phyloP scores from a whole-genome alignment of 257 asterid genomes.

The Penstemon davidsonii region DNA sequence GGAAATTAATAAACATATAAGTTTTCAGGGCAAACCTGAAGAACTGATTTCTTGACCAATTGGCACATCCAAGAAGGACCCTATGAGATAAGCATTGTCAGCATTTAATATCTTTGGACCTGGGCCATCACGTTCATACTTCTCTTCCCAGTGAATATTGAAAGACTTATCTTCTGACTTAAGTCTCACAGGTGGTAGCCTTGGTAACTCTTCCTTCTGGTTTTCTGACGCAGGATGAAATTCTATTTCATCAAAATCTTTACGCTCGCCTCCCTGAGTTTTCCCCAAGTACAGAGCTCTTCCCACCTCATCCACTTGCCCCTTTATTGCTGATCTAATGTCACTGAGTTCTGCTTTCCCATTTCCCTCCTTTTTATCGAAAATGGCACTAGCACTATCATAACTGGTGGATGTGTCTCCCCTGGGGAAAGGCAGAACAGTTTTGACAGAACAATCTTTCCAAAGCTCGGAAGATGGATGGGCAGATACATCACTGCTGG shows the following conservation, averaged over 20 bases:
- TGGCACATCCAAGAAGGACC: conserved; percentile 94
- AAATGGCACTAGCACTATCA: conserved; percentile 37
- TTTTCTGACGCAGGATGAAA: conserved; percentile 58
- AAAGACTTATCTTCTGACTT: conserved; percentile 83
- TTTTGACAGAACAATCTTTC: conserved; percentile 72
- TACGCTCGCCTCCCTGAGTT: conserved; percentile 53
- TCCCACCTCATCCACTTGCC: conserved; percentile 88
- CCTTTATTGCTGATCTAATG: conserved; percentile 66
- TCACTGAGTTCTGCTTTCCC: conserved; percentile 53
- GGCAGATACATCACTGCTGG: conserved; percentile 46
- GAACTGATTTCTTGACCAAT: conserved; percentile 81
- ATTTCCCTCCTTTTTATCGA: conserved; percentile 61
- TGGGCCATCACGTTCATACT: conserved; percentile 67
- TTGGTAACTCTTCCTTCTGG: conserved; percentile 86
- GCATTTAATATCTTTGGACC: conserved; percentile 55
- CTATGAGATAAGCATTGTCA: conserved; percentile 75
- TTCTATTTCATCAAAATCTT: conserved; percentile 52
- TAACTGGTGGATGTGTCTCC: conserved; percentile 66
- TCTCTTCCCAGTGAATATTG: conserved; percentile 86
- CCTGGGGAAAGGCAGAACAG: conserved; percentile 62
- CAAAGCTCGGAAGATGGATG: conserved; percentile 47
- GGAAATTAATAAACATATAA: conserved; percentile 19
- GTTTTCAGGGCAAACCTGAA: conserved; percentile 53
- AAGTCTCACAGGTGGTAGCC: conserved; percentile 86
- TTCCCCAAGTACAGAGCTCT: conserved; percentile 73